Base-by-base conservation (phyloP, 2,329 filamentous ascomycete genomes). In the Colletotrichum eremochloae region DNA sequence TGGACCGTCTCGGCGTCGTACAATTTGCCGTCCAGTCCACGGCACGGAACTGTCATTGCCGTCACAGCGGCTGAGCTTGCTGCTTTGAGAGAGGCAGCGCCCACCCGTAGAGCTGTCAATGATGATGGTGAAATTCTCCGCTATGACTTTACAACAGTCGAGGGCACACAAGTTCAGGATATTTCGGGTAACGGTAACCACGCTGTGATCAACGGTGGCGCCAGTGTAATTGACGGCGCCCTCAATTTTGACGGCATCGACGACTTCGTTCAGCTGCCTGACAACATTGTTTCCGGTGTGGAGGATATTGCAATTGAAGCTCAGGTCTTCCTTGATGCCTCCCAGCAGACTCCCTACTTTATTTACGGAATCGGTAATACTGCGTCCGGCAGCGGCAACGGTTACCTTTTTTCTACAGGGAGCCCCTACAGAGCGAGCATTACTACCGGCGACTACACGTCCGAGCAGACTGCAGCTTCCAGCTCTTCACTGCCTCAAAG, bases 11-110 rank as follows among this genome's bases (percentile, higher is more conserved):
- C 86, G 0, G 74, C 75, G 7, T 81, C 78, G 0, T 88, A 85
- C 77, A 83, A 79, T 29, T 78, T 89, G 3, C 87, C 87, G 0
- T 76, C 78, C 0, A 87, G 83, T 53, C 87, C 87, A 2, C 84
- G 87, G 14, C 87, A 89, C 71, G 87, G 87, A 20, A 89, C 86
- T 0, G 87, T 89, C 5, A 76, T 89, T 9, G 83, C 86, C 0
- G 80, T 89, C 29, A 89, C 87, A 0, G 84, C 84, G 1, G 80
- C 78, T 1, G 85, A 87, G 76, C 80, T 86, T 14, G 74, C 78
- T 2, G 74, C 76, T 44, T 73, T 85, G 8, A 80, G 76, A 1
- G 76, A 74, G 0, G 50, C 75, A 6, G n/a, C 65, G 5, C 18
- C 8, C 38, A 55, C 33, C 31, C 72, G 57, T 53, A 55, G 61